Evolutionary conservation across 2,329 filamentous ascomycete genomes (phyloP), one percentile per base, ranked within the genome.

Genomic region (Geosmithia putterillii): DNA sequence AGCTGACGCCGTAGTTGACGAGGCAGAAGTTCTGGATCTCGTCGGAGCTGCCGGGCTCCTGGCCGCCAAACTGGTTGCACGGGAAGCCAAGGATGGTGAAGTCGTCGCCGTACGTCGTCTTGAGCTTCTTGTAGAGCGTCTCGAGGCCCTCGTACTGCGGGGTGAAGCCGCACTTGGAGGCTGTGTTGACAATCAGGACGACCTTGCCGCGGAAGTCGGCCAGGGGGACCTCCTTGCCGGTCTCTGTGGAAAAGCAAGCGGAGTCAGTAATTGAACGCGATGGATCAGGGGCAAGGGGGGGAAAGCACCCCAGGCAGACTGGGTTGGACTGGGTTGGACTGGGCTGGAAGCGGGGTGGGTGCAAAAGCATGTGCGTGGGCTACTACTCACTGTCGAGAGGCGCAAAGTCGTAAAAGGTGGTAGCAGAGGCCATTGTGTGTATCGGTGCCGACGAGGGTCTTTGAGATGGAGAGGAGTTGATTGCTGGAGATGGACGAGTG

Each of bases 81-180:
- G 92, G 92, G 70, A 98, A 96, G 55, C 89, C 92, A 58, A 98
- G 74, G 67, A 98, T 79, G 57, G 79, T 73, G 61, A 98, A 92
- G 57, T 88, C 74, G 51, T 86, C 79, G 25, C 63, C 74, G 70
- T 94, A 70, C 57, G 77, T 72, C 51, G 70, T 70, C 54, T 77
- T 79, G 59, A 95, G 56, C 45, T 71, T 66, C 63, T 94, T 85
- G 78, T 94, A 95, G 50, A 98, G 77, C 57, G 77, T 82, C 70
- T 98, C 89, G 42, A 98, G 84, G 25, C 85, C 86, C 49, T 77
- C 81, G 66, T 92, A 95, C 67, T 98, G 92, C 12, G 88, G 88
- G 3, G 92, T 96, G 78, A 96, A 96, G 63, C 92, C 90, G 73
- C 92, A 98, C 72, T 96, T 95, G 63, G 86, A 94, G 53, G 92